phyloP scores from a whole-genome alignment of 768 basidiomycete genomes.

The Phlebiopsis gigantea region DNA sequence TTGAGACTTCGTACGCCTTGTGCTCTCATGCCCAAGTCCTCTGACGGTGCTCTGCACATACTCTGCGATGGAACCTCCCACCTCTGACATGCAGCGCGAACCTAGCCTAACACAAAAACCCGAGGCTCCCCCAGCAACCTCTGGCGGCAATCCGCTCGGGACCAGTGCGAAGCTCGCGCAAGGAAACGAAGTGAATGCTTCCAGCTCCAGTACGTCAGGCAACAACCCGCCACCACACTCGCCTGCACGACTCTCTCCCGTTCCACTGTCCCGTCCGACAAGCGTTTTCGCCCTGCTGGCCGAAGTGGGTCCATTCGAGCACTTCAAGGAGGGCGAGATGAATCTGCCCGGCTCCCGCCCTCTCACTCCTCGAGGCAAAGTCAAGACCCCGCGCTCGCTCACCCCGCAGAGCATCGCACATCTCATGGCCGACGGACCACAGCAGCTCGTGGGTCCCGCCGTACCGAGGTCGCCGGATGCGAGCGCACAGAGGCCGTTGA shows the following conservation, averaged over 20 bases:
- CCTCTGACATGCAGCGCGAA: not conserved
- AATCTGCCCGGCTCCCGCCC: conserved; percentile 3
- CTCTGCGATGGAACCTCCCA: not conserved
- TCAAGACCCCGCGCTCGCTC: conserved; percentile 5
- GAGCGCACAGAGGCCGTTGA: conserved; percentile 52
- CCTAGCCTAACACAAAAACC: not conserved
- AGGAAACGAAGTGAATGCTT: conserved; percentile 7
- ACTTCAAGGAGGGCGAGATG: not conserved
- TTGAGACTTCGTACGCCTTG: not conserved
- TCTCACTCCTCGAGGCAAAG: conserved; percentile 4
- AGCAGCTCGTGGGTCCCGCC: conserved; percentile 7
- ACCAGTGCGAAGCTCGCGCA: conserved; percentile 7
- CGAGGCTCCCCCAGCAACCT: not conserved
- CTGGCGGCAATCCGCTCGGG: conserved; percentile 15
- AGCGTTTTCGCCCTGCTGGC: not conserved
- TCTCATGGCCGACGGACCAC: conserved; percentile 2
- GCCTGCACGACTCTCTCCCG: not conserved
- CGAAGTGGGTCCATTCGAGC: not conserved
- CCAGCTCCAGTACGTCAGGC: not conserved
- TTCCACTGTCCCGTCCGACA: not conserved
- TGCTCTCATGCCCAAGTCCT: conserved; percentile 1
- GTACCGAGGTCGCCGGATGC: conserved; percentile 11
- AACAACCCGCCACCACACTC: not conserved
- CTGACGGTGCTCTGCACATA: not conserved
- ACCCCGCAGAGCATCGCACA: conserved; percentile 6